Base-by-base conservation (phyloP, 768 basidiomycete genomes). In the Myochromella boudieri region DNA sequence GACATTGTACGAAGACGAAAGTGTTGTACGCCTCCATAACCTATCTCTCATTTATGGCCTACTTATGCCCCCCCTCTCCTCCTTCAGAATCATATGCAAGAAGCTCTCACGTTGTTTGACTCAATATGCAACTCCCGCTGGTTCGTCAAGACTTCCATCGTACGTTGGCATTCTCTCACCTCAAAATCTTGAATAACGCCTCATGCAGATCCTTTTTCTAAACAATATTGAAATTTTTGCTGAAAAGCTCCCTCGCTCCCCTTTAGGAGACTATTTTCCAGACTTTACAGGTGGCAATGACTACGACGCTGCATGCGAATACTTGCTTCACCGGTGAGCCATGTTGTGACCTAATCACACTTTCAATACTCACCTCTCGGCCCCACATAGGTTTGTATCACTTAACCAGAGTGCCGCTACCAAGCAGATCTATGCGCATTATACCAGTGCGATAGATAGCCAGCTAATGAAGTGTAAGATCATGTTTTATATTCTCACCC, bases 221-320 rank as follows among this genome's bases (percentile, higher is more conserved):
- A 95, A 93, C 77, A 94, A 95, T 75, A 93, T 93, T 63, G 94
- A 97, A 68, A 70, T 94, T 38, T 95, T 97, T 66, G 84, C 87
- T 3, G 91, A 93, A 65, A 97, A 95, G 65, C 77, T 95, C 2
- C 88, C 86, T 0, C 71, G 77, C 32, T 91, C 88, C 36, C 90
- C 90, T 4, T 73, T 95, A 40, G 78, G 66, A 15, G 72, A 89
- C 61, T 94, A 90, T 72, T 95, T 97, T 82, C 89, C 91, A 8
- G 92, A 95, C 60, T 95, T 84, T 71, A 67, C 60, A 3, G 92
- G 91, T 32, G 92, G 90, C 9, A 74, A 81, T 51, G 87, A 89
- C 69, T 85, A 94, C 62, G 91, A 95, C 57, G 77, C 83, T 17
- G 95, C 92, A 3, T 95, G 91, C 67, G 84, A 90, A 56, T 87